A percentile compares a stretch with the other conserved stretches of the same genome.
Conservation (phyloP, 768 basidiomycete genomes). For the Calocybe gangraenosa region DNA sequence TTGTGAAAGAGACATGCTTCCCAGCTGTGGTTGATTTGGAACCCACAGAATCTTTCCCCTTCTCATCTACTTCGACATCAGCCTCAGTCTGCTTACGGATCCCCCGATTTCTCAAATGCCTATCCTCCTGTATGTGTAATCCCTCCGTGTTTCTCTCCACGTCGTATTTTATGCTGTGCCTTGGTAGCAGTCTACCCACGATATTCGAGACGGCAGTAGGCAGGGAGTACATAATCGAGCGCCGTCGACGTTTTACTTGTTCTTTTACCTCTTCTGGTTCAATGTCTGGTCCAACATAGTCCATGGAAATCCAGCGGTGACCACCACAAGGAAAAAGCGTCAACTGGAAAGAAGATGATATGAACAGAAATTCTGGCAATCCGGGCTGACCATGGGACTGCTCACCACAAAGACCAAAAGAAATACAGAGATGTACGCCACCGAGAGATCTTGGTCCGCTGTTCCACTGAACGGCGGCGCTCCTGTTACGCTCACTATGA, state of each 20-base stretch:
- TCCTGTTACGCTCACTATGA: conserved; percentile 59
- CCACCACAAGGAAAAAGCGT: conserved; percentile 66
- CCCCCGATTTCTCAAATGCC: not conserved
- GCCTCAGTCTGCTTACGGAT: not conserved
- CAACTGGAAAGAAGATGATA: conserved; percentile 31
- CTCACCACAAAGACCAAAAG: conserved; percentile 56
- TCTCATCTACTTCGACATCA: not conserved
- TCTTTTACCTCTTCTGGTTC: conserved; percentile 52
- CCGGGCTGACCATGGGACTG: conserved; percentile 3
- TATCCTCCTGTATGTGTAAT: conserved; percentile 3
- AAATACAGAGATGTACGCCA: conserved; percentile 65
- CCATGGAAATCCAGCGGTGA: conserved; percentile 49
- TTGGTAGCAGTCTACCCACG: not conserved
- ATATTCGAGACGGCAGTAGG: conserved; percentile 12
- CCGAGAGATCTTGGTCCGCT: conserved; percentile 53
- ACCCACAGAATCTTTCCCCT: not conserved
- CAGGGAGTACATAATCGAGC: conserved; percentile 17
- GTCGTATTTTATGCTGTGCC: too few relatives aligned
- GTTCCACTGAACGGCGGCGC: conserved; percentile 58
- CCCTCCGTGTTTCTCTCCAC: not conserved
- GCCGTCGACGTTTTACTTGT: conserved; percentile 34
- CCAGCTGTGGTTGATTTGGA: not conserved
- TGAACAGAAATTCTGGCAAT: not conserved
- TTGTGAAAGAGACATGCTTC: conserved; percentile 22
- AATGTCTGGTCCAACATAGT: conserved; percentile 63